phyloP scores from a whole-genome alignment of 2,329 filamentous ascomycete genomes.

The Aspergillus uvarum region DNA sequence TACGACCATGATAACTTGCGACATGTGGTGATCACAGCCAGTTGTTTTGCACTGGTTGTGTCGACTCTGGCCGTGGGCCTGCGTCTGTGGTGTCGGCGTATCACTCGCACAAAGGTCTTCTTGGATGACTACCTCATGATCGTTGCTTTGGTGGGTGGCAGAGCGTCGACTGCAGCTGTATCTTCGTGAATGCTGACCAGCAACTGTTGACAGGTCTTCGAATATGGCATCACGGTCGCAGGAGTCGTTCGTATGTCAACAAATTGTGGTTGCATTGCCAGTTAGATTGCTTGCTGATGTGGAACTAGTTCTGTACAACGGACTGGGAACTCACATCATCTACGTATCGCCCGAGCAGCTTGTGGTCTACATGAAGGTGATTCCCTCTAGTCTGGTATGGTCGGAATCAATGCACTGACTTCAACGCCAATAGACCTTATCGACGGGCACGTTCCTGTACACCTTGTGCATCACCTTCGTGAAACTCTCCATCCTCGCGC shows the following conservation, averaged over 20 bases:
- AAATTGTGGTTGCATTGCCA: too few relatives aligned
- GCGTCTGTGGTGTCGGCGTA: slow-evolving; percentile 20
- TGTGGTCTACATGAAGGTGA: slow-evolving; percentile 24
- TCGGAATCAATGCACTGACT: not conserved
- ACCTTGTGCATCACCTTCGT: slow-evolving; percentile 26
- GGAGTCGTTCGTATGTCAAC: slow-evolving; percentile 23
- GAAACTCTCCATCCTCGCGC: slow-evolving; percentile 30
- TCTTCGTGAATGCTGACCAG: slow-evolving; percentile 15
- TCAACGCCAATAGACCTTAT: slow-evolving; percentile 18
- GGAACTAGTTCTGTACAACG: slow-evolving; percentile 23
- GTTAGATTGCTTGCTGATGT: not conserved
- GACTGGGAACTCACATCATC: slow-evolving; percentile 23
- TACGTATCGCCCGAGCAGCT: slow-evolving; percentile 19
- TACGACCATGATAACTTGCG: slow-evolving; percentile 24
- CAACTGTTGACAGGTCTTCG: slow-evolving; percentile 16
- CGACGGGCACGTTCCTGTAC: slow-evolving; percentile 26
- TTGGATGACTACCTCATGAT: slow-evolving; percentile 18
- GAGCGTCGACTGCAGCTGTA: not conserved
- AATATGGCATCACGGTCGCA: slow-evolving; percentile 25
- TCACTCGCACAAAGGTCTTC: slow-evolving; percentile 18
- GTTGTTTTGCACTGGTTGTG: slow-evolving; percentile 24
- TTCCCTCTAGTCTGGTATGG: not conserved
- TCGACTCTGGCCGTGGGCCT: slow-evolving; percentile 24
- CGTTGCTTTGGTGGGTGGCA: slow-evolving; percentile 10
- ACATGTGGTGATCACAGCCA: slow-evolving; percentile 29